These are phyloP conservation scores for Penicillium sp. DNA, from an alignment of 2,329 filamentous ascomycete genomes.

Conservation along the genomic window DNA sequence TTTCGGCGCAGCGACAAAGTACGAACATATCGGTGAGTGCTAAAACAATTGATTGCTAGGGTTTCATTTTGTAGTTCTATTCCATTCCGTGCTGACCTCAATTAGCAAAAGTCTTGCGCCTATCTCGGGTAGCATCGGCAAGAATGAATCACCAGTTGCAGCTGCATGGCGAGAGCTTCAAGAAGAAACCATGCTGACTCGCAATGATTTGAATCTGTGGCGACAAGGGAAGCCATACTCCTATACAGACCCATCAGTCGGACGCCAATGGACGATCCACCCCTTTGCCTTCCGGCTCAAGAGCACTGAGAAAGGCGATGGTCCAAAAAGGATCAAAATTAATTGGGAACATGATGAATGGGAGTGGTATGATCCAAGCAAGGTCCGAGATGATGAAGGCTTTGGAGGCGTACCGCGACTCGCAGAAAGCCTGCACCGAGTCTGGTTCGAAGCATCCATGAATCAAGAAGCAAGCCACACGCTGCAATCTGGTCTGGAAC, in stretches of 20 bases:
- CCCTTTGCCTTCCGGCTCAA: conserved; percentile 54
- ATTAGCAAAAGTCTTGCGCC: conserved; percentile 53
- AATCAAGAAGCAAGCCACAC: conserved; percentile 43
- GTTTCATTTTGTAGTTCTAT: not conserved
- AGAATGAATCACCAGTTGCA: conserved; percentile 49
- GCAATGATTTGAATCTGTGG: conserved; percentile 46
- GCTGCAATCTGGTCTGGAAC: conserved; percentile 45
- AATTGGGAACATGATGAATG: conserved; percentile 60
- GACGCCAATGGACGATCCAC: conserved; percentile 57
- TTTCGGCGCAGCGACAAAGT: conserved; percentile 58
- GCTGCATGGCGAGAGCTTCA: conserved; percentile 58
- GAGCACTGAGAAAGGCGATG: conserved; percentile 23
- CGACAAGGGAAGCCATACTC: conserved; percentile 55
- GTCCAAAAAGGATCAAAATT: conserved; percentile 46
- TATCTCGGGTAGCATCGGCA: conserved; percentile 57
- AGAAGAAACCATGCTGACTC: conserved; percentile 56
- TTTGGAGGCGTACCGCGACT: conserved; percentile 54
- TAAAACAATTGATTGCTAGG: not conserved
- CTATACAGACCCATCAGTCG: conserved; percentile 50
- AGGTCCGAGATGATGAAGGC: conserved; percentile 43
- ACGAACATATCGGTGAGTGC: conserved; percentile 51
- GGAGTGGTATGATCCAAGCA: conserved; percentile 52
- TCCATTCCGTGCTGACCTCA: conserved; percentile 1
- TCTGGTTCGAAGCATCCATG: conserved; percentile 54
- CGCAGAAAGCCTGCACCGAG: conserved; percentile 52